A percentile compares a stretch with the other conserved stretches of the same genome.
phyloP scores from a whole-genome alignment of 1,139 yeast species.

The Hemisphaericaspora subhashii region DNA sequence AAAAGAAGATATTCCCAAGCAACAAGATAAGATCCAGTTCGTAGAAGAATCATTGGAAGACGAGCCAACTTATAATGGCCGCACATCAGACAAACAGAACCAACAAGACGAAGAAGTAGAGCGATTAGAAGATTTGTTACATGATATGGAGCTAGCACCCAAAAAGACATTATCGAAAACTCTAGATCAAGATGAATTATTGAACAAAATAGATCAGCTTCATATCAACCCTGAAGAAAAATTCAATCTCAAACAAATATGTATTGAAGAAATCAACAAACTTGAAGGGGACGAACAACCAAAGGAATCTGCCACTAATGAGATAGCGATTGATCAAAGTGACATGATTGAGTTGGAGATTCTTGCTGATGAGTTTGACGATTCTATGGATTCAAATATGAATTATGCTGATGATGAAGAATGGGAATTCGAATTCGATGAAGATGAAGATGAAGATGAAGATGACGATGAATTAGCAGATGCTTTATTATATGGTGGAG shows the following conservation, averaged over 20 bases:
- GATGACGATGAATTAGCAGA: constrained; percentile 24
- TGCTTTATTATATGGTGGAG: constrained; percentile 16
- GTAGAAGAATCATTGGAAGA: not conserved
- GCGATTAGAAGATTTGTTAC: constrained; percentile 43
- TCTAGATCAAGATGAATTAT: constrained; percentile 21
- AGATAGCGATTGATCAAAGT: constrained; percentile 20
- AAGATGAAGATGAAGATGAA: constrained; percentile 27
- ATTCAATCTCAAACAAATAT: constrained; percentile 37
- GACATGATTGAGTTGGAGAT: constrained; percentile 41
- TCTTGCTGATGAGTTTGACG: constrained; percentile 55
- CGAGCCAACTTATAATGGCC: not conserved
- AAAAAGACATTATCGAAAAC: constrained; percentile 8
- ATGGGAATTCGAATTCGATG: constrained; percentile 34
- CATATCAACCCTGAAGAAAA: constrained; percentile 54
- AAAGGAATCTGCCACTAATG: not conserved
- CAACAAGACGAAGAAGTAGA: constrained; percentile 19
- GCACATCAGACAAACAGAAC: not conserved
- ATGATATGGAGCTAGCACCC: constrained; percentile 48
- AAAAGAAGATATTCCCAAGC: constrained; percentile 1
- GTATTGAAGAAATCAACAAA: constrained; percentile 12
- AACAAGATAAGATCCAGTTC: constrained; percentile 1
- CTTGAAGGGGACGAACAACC: constrained; percentile 1
- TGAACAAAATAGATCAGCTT: constrained; percentile 31
- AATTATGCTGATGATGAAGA: constrained; percentile 41
- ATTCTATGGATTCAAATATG: constrained; percentile 25